phyloP scores from a whole-genome alignment of 1,139 yeast genomes.

The Kodamaea alishanica region DNA sequence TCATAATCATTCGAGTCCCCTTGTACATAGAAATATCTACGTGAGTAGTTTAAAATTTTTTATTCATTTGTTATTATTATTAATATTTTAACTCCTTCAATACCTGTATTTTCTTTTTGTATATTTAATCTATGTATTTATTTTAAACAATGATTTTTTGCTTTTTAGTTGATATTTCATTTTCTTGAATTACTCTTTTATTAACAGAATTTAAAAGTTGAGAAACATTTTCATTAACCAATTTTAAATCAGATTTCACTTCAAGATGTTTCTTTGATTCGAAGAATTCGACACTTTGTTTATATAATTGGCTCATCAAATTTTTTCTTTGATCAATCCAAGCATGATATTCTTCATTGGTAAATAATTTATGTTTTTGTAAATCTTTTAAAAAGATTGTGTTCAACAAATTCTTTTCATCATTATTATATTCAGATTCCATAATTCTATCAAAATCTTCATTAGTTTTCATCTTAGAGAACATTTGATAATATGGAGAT shows the following conservation, averaged over 20 bases:
- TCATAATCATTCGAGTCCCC: too few relatives aligned
- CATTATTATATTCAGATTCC: conserved; percentile 24
- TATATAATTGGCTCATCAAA: conserved; percentile 11
- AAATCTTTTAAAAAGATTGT: conserved; percentile 31
- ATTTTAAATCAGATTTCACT: neutral
- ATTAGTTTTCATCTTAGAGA: conserved; percentile 55
- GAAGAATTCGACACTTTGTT: conserved; percentile 6
- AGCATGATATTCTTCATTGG: conserved; percentile 18
- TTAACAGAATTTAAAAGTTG: too few relatives aligned
- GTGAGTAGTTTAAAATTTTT: too few relatives aligned
- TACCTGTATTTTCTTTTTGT: too few relatives aligned
- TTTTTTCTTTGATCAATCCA: conserved; percentile 11
- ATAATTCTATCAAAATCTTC: conserved; percentile 40
- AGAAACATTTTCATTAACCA: neutral
- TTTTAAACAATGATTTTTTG: too few relatives aligned
- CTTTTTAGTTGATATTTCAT: too few relatives aligned
- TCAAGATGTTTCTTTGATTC: neutral
- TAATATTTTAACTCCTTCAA: too few relatives aligned
- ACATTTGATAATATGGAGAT: conserved; percentile 52
- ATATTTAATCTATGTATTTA: too few relatives aligned
- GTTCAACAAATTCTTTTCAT: conserved; percentile 30
- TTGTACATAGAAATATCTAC: too few relatives aligned
- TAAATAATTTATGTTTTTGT: conserved; percentile 29
- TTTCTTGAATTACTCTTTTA: too few relatives aligned
- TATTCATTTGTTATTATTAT: too few relatives aligned